Conservation (phyloP, 1,284 basidiomycete genomes). For the Amylostereum chailletii region DNA sequence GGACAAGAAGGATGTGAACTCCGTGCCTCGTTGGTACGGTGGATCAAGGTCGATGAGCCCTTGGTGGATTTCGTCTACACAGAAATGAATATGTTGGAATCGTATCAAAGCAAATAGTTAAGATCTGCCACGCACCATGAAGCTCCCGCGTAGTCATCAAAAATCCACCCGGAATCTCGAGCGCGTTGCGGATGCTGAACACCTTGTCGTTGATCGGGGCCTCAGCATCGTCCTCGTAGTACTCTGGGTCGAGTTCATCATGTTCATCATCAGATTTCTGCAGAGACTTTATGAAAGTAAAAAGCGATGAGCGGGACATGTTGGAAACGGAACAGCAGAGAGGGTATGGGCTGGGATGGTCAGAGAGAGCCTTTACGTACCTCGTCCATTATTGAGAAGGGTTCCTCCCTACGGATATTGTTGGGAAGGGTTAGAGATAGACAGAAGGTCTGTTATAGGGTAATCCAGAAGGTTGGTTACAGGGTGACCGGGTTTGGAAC, state of each 20-base stretch:
- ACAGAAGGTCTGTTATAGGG: background rate
- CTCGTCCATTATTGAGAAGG: background rate
- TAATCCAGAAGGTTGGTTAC: background rate
- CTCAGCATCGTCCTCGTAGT: conserved; percentile 26
- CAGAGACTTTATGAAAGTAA: background rate
- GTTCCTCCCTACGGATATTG: background rate
- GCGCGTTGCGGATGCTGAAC: conserved; percentile 38
- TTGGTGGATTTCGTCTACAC: conserved; percentile 49
- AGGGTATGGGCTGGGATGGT: background rate
- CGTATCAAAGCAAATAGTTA: background rate
- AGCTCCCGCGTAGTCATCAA: conserved; percentile 37
- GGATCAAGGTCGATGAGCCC: conserved; percentile 59
- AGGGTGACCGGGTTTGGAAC: background rate
- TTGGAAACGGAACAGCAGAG: background rate
- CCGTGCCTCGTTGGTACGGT: conserved; percentile 59
- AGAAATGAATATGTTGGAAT: background rate
- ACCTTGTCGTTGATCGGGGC: conserved; percentile 24
- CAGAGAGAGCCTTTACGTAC: background rate
- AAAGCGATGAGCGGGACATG: background rate
- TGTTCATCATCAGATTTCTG: conserved; percentile 23
- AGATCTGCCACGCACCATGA: conserved; percentile 34
- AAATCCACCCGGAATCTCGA: conserved; percentile 28
- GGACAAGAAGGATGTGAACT: background rate
- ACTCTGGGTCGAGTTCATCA: conserved; percentile 43
- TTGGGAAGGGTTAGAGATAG: background rate